Evolutionary conservation across 139 green algal genomes (phyloP), one percentile per base, ranked within the genome.

Genomic region (Coelastrella sp.): DNA sequence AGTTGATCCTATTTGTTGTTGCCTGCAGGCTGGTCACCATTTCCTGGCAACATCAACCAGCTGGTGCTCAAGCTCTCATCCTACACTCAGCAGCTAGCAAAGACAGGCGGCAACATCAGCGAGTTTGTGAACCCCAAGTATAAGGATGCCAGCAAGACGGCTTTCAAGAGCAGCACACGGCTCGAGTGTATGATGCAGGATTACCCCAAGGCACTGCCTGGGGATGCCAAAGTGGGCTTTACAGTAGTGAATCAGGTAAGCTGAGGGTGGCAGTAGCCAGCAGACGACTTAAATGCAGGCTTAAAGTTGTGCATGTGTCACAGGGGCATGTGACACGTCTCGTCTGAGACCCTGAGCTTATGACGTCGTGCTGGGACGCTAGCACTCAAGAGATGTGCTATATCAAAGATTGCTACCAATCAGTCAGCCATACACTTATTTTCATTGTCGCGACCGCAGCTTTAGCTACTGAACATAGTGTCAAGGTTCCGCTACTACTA

Each of bases 161-260:
- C 82, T 2, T 99, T 99, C 94, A 99, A 99, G 93, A 96, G 90
- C 80, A 94, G 94, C 91, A 99, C 98, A 3, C 96, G 98, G 3
- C 95, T 99, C n/a, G 98, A 99, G 94, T 99, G 98, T 95, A 99
- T 99, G 98, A 99, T 99, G 98, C 98, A 99, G 94, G 98, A 99
- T 92, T 98, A 97, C 88, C 96, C 97, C n/a, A 96, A 97, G 85
- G 94, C 87, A 3, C 93, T 99, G 84, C 94, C 95, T 5, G 73
- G 68, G 14, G 80, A 57, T 60, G 95, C 97, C 58, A 93, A 93
- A 8, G 96, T 99, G 2, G 98, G 98, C 68, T 99, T 99, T 95
- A 99, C 97, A 5, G 94, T 96, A 47, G 94, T 99, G 90, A 98
- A 98, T 71, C 96, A 98, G 94, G 96, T 94, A 78, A 22, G 74